These are phyloP conservation scores for Thuja plicata DNA, from an alignment of 83 land plant genomes.

Conservation along the genomic window DNA sequence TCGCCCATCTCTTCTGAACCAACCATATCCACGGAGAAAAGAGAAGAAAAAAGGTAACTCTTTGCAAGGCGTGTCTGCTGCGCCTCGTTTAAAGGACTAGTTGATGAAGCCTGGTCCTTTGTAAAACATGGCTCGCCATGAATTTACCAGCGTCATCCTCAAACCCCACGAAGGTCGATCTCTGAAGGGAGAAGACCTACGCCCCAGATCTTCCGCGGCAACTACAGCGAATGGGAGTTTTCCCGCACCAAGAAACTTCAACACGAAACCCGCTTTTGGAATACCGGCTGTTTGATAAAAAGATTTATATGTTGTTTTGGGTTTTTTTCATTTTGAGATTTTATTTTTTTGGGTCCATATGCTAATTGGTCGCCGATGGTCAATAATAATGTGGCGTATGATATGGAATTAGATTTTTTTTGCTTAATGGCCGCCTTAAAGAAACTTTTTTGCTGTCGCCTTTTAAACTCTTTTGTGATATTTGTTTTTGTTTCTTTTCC, in stretches of 20 bases:
- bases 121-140: conserved; percentile 11
- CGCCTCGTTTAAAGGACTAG: neutral
- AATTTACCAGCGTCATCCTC: neutral
- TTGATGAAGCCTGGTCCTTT: neutral
- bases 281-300: neutral
- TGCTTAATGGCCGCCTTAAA: no score
- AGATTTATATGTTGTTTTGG: neutral
- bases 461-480: no score
- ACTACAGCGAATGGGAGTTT: neutral
- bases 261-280: neutral
- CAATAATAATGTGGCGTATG: no score
- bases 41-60: neutral
- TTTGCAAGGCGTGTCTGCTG: neutral
- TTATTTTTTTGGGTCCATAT: no score
- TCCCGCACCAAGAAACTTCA: neutral
- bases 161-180: neutral
- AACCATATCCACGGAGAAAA: neutral
- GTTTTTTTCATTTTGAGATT: no score
- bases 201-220: neutral
- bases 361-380: no score
- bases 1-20: neutral
- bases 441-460: no score
- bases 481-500: no score
- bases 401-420: no score
- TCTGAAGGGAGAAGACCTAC: neutral